Evolutionary conservation across 108 stramenopile genomes (phyloP).

Genomic region (Schizochytrium sp.): DNA sequence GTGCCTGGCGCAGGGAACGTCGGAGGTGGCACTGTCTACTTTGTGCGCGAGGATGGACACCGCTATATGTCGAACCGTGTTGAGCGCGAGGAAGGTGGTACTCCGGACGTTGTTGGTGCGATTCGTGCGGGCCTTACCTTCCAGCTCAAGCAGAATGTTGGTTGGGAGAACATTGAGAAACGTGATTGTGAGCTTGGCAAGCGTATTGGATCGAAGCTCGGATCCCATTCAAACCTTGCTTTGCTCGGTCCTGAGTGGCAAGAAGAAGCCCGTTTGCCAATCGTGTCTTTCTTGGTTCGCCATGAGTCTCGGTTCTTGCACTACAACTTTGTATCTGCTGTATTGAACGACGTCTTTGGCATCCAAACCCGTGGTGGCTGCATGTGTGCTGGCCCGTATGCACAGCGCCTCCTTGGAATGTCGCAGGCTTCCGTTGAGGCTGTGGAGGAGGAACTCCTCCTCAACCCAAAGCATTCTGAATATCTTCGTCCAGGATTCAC

Average conservation of each 20-base stretch:
- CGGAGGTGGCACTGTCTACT: constrained; percentile 98
- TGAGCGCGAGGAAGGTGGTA: constrained; percentile 97
- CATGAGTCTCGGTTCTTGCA: constrained; percentile 76
- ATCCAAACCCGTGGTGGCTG: constrained; percentile 95
- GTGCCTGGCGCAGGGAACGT: constrained; percentile 78
- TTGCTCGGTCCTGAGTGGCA: constrained; percentile 44
- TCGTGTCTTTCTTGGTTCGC: constrained; percentile 82
- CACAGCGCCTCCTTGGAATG: constrained; percentile 85
- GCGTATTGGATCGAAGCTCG: background rate
- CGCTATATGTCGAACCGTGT: constrained; percentile 92
- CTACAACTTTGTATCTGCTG: constrained; percentile 95
- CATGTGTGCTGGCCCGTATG: constrained; percentile 89
- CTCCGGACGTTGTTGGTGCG: constrained; percentile 92
- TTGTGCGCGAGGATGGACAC: constrained; percentile 84
- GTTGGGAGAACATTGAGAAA: background rate
- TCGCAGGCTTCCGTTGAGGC: constrained; percentile 72
- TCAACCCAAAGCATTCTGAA: constrained; percentile 83
- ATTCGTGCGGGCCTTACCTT: constrained; percentile 87
- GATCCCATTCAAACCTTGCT: constrained; percentile 26
- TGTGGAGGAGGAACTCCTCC: constrained; percentile 87
- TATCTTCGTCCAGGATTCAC: constrained; percentile 91
- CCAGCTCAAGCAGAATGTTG: constrained; percentile 76
- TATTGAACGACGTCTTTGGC: constrained; percentile 97
- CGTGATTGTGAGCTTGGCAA: background rate
- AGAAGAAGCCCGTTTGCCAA: constrained; percentile 78